These are phyloP conservation scores for Ballota nigra DNA, from an alignment of 257 asterid genomes.

Conservation along the genomic window DNA sequence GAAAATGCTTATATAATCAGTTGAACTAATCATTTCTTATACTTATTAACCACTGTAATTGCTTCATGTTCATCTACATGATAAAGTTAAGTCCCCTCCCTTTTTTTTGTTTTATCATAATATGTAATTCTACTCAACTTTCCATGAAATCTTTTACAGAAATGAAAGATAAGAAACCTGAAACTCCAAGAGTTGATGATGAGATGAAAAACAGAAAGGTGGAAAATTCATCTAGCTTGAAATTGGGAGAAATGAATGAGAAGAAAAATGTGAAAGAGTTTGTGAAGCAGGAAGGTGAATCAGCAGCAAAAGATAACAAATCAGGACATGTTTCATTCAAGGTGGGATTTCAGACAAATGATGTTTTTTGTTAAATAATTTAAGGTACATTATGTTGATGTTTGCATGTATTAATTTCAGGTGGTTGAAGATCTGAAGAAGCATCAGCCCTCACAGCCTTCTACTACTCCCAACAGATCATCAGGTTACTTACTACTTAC, in stretches of 20 bases:
- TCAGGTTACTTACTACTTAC: constrained; percentile 45
- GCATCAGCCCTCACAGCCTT: constrained; percentile 22
- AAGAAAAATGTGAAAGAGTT: constrained; percentile 59
- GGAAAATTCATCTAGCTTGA: constrained; percentile 22
- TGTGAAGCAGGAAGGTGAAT: constrained; percentile 57
- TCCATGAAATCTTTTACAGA: constrained; percentile 28
- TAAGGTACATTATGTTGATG: too few species aligned
- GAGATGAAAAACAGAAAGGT: constrained; percentile 25
- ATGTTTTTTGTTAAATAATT: too few species aligned
- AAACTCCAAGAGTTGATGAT: constrained; percentile 6
- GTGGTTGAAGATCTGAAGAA: constrained; percentile 32
- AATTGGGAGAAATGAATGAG: constrained; percentile 19
- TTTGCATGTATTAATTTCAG: constrained; percentile 31
- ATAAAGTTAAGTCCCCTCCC: too few species aligned
- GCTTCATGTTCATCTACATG: too few species aligned
- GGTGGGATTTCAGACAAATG: too few species aligned
- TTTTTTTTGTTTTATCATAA: neutral
- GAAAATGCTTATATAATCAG: too few species aligned
- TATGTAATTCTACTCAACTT: neutral
- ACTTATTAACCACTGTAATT: too few species aligned
- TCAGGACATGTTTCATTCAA: constrained; percentile 37
- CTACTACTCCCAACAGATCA: constrained; percentile 10
- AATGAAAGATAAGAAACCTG: constrained; percentile 29
- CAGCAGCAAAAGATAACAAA: constrained; percentile 31
- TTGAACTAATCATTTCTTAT: too few species aligned